These are phyloP conservation scores for Beauveria pseudobassiana DNA, from an alignment of 2,329 filamentous ascomycete species.

Conservation along the genomic window DNA sequence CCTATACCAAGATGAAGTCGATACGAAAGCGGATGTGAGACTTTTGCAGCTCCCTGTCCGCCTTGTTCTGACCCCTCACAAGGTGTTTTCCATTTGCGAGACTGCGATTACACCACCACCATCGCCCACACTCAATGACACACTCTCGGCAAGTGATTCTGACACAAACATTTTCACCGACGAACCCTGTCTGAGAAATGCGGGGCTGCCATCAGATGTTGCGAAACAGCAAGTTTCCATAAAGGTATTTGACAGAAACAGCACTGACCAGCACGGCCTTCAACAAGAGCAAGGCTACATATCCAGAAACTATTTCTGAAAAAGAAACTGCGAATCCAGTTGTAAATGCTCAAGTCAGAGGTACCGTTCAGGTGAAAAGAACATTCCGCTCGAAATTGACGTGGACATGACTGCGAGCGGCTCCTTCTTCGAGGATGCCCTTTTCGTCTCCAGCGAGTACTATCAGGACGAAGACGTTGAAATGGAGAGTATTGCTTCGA, in stretches of 20 bases:
- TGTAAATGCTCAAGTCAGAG: not conserved
- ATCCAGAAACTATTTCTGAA: rapidly evolving
- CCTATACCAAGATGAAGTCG: rapidly evolving
- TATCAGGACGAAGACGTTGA: not conserved
- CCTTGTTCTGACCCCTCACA: not conserved
- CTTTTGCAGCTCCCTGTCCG: not conserved
- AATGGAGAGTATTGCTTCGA: not conserved
- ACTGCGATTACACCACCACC: not conserved
- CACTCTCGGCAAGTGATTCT: not conserved
- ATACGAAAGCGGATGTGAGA: not conserved
- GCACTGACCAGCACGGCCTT: not conserved
- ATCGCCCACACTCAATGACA: not conserved
- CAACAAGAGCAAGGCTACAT: not conserved
- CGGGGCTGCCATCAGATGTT: too few species aligned
- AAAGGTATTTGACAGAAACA: not conserved
- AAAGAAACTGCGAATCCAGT: not conserved
- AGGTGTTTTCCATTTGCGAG: not conserved
- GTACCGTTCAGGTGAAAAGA: too few species aligned
- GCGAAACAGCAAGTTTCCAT: not conserved
- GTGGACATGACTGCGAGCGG: not conserved
- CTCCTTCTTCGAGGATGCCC: not conserved
- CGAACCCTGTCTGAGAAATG: not conserved
- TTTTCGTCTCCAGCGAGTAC: not conserved
- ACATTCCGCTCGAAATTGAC: not conserved
- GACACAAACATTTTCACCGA: not conserved